Evolutionary conservation across 2,329 filamentous ascomycete genomes (phyloP).

Genomic region (Cryphonectria japonica): DNA sequence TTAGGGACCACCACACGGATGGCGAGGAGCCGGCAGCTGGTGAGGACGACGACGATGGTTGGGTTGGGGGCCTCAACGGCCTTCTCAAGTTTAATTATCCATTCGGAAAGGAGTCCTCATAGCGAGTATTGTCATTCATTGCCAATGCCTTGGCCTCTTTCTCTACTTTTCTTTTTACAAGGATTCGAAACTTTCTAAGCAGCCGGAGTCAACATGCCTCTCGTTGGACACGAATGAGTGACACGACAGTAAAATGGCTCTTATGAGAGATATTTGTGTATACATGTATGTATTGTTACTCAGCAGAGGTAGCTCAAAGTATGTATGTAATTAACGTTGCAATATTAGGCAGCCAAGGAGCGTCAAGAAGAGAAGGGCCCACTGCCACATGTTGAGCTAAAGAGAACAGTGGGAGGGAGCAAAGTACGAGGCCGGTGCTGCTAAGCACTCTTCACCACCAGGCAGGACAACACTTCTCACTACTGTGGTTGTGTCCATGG

Average conservation of each 20-base stretch:
- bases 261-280: not conserved
- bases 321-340: conserved; percentile 1
- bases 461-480: not conserved
- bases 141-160: not conserved
- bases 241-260: not conserved
- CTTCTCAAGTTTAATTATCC: conserved; percentile 97
- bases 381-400: not conserved
- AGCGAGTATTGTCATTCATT: not conserved
- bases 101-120: conserved; percentile 67
- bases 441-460: not conserved
- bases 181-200: too few species aligned
- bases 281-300: not conserved
- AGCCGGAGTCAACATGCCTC: not conserved
- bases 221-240: not conserved
- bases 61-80: conserved; percentile 93
- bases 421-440: not conserved
- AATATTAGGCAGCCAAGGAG: conserved; percentile 20
- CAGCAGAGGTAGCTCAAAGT: not conserved
- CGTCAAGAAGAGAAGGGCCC: conserved; percentile 24
- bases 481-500: not conserved
- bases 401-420: not conserved
- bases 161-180: not conserved
- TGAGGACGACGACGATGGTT: conserved; percentile 79
- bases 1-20: conserved; percentile 60
- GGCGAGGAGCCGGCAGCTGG: conserved; percentile 39